phyloP scores from a whole-genome alignment of 169 alveolate species.

The Eimeria praecox region DNA sequence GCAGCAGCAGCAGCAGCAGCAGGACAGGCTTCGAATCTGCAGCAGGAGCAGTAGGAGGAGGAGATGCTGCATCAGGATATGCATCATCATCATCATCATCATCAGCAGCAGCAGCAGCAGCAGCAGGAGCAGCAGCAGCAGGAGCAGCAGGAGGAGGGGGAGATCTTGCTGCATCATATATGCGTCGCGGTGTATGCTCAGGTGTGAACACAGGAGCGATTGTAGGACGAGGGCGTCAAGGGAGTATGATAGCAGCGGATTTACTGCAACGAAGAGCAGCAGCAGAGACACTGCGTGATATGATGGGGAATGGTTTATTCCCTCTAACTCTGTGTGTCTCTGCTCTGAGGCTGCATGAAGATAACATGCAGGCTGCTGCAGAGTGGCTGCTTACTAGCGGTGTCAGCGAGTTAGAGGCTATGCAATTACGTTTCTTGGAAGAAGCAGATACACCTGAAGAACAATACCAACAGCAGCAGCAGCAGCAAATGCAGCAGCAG shows the following conservation, averaged over 20 bases:
- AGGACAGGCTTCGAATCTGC: neutral
- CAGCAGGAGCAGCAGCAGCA: neutral
- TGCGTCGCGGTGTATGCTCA: neutral
- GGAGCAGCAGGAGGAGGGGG: neutral
- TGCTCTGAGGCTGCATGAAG: constrained; percentile 83
- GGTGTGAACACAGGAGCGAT: neutral
- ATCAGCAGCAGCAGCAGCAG: no score
- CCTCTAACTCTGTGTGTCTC: constrained; percentile 82
- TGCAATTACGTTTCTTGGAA: constrained; percentile 70
- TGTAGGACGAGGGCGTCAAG: neutral
- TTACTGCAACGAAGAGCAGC: constrained; percentile 84
- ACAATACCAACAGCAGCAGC: constrained; percentile 36
- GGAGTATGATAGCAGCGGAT: constrained; percentile 13
- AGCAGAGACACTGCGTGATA: constrained; percentile 83
- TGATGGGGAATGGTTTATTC: constrained; percentile 83
- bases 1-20: constrained; percentile 2
- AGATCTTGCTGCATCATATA: neutral
- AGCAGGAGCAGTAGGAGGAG: neutral
- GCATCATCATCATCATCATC: neutral
- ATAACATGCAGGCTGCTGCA: constrained; percentile 83
- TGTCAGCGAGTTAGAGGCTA: constrained; percentile 73
- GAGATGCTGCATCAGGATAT: neutral
- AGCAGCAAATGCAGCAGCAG: constrained; percentile 63
- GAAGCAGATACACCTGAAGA: constrained; percentile 70
- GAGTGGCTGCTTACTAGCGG: constrained; percentile 85